Base-by-base conservation (phyloP, 768 basidiomycete genomes). In the Tephrocybe rancida region DNA sequence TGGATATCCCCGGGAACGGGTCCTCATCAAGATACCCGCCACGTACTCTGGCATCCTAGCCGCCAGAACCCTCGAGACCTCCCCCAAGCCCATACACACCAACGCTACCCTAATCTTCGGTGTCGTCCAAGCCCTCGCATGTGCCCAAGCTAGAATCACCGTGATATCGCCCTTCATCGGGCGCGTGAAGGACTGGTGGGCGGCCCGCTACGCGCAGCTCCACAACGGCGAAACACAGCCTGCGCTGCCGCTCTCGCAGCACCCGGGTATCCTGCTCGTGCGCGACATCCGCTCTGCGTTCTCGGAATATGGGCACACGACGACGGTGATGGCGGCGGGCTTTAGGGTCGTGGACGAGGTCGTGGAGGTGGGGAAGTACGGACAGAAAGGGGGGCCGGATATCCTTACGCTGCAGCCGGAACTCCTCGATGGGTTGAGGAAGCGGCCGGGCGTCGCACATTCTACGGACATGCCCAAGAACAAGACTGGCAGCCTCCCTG, bases 111-210 rank as follows among this genome's bases (percentile, higher is more conserved):
- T 73, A 25, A 53, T 74, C 5, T 73, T 73, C 54, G 64, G 70
- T 8, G 56, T 63, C 35, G 62, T 67, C 3, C 73, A 74, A 44
- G 73, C 73, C 6, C 46, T 68, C 19, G 73, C 71, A 16, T 73
- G 71, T 22, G 73, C 72, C 0, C 68, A 73, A 46, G 72, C 73
- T 0, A 67, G 70, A 7, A 58, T 66, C 10, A 51, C 67, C 0
- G 70, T 73, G 18, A 64, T 73, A 21, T 73, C 71, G 1, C 70
- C 71, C 1, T 74, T 73, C 61, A 64, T 74, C 11, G 73, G 72
- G 16, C 63, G 72, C 21, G 72, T 73, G 35, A 71, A 70, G 58
- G 73, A 72, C 55, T 74, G 71, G 70, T 74, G 69, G 66, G 59
- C 64, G 19, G 65, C 64, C 6, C 58, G 42, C 10, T 53, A 50